Conservation (phyloP, 176 grass and related monocot species). For the Musa acuminata region DNA sequence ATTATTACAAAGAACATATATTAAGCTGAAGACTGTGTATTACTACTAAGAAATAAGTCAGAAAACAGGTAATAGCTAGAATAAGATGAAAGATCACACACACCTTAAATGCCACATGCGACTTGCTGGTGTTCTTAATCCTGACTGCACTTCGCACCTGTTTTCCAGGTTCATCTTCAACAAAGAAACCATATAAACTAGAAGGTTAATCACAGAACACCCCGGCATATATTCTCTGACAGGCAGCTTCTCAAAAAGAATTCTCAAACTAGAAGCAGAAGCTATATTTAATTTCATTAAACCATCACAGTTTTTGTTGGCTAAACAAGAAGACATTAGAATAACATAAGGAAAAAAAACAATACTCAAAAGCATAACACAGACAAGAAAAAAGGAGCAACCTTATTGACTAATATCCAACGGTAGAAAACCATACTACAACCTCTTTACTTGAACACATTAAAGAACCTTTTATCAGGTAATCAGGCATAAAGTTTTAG, state of each 20-base stretch:
- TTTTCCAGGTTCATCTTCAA: conserved; percentile 81
- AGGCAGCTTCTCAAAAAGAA: neutral
- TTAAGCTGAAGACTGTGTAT: neutral
- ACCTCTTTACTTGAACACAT: no score
- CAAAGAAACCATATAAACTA: neutral
- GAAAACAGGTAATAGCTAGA: conserved; percentile 11
- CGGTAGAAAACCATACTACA: neutral
- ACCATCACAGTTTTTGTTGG: no score
- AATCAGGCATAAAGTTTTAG: neutral
- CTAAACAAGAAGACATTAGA: no score
- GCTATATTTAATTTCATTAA: neutral
- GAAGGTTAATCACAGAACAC: neutral
- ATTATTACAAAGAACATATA: no score
- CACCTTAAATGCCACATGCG: conserved; percentile 94
- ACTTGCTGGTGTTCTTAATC: conserved; percentile 98
- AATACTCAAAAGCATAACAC: neutral
- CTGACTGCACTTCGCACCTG: conserved; percentile 78
- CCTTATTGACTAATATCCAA: neutral
- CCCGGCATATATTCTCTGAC: neutral
- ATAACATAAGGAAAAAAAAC: no score
- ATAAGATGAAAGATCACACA: neutral
- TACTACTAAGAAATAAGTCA: neutral
- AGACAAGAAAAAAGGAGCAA: neutral
- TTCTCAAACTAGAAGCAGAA: neutral
- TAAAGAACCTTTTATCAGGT: neutral